These are phyloP conservation scores for Erodium maritimum DNA, from an alignment of 345 rosid genomes.

Conservation along the genomic window DNA sequence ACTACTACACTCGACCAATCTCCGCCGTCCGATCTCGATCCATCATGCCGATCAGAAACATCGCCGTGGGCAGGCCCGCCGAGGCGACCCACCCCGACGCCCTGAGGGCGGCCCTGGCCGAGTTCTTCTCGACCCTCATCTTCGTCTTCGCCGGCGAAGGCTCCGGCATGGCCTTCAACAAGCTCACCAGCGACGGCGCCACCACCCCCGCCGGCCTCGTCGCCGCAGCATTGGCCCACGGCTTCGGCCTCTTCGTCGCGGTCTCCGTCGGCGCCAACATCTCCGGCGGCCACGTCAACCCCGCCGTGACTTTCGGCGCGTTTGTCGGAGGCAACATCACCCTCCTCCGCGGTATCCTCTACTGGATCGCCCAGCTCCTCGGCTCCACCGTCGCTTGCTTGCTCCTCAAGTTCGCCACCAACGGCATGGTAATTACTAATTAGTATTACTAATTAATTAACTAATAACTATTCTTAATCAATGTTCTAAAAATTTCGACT, in stretches of 20 bases:
- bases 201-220: constrained; percentile 72
- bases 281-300: constrained; percentile 93
- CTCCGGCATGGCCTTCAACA: constrained; percentile 84
- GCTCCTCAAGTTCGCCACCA: constrained; percentile 66
- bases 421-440: constrained; percentile 39
- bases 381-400: constrained; percentile 77
- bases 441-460: no score
- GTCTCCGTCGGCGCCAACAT: constrained; percentile 74
- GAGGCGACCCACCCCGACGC: constrained; percentile 65
- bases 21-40: constrained; percentile 9
- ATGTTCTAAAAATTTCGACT: no score
- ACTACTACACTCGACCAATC: neutral
- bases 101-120: constrained; percentile 72
- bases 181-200: constrained; percentile 61
- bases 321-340: constrained; percentile 79
- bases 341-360: constrained; percentile 73
- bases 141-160: constrained; percentile 91
- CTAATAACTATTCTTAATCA: no score
- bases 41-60: constrained; percentile 91
- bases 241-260: constrained; percentile 65
- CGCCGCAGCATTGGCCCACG: constrained; percentile 70
- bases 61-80: constrained; percentile 57
- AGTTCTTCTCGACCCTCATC: constrained; percentile 70
- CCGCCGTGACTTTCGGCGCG: no score
- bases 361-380: constrained; percentile 85